Evolutionary conservation across 495 filamentous ascomycete species (phyloP).

Genomic region (Sporormia fimetaria): DNA sequence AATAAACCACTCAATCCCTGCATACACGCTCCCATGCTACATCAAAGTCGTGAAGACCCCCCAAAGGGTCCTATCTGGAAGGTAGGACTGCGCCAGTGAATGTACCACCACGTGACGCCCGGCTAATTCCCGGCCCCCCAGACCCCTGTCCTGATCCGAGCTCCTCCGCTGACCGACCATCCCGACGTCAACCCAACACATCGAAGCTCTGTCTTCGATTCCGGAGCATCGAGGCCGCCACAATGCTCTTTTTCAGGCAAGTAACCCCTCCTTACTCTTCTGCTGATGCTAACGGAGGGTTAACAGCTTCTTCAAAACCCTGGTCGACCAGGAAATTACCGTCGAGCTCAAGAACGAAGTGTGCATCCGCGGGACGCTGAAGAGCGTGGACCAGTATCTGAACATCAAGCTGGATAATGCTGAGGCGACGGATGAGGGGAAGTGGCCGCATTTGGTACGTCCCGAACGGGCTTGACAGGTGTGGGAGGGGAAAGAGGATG

Average conservation of each 20-base stretch:
- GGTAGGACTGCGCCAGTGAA: no score
- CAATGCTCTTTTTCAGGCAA: constrained; percentile 33
- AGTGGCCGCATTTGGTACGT: constrained; percentile 80
- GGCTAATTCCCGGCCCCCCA: neutral
- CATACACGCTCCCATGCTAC: no score
- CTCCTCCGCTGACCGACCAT: neutral
- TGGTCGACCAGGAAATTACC: constrained; percentile 90
- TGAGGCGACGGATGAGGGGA: constrained; percentile 74
- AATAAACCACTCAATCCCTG: no score
- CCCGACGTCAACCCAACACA: no score
- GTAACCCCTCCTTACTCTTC: constrained; percentile 1
- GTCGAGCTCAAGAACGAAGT: constrained; percentile 99
- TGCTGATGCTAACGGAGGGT: no score
- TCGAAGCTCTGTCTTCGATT: neutral
- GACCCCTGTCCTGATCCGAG: neutral
- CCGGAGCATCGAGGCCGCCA: neutral
- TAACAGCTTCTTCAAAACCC: constrained; percentile 94
- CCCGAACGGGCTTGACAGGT: neutral
- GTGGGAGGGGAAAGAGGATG: neutral
- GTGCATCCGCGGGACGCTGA: constrained; percentile 82
- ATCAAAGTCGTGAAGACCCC: no score
- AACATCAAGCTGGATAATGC: constrained; percentile 99
- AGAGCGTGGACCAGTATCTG: constrained; percentile 95
- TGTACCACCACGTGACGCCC: constrained; percentile 6
- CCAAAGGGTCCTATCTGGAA: no score